phyloP scores from a whole-genome alignment of 352 stramenopile species.

The Pythium chondricola region DNA sequence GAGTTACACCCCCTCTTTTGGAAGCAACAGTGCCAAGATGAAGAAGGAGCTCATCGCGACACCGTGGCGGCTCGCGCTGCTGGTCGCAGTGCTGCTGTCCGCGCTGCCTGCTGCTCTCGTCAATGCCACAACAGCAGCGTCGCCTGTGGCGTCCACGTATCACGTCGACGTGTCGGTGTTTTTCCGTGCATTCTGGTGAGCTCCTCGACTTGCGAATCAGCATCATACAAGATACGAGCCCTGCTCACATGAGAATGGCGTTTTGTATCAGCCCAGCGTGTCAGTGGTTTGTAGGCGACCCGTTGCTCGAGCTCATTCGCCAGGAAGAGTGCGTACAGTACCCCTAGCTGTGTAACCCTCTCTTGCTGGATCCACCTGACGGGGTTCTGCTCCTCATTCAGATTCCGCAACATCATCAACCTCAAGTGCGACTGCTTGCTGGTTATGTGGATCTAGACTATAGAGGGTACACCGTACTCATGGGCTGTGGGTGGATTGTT shows the following conservation, averaged over 20 bases:
- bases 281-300: constrained; percentile 73
- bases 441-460: neutral
- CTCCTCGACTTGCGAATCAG: too few relatives aligned
- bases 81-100: neutral
- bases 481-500: constrained; percentile 1
- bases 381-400: constrained; percentile 12
- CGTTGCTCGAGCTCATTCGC: constrained; percentile 61
- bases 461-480: too few relatives aligned
- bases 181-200: constrained; percentile 80
- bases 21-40: too few relatives aligned
- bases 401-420: constrained; percentile 65
- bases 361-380: neutral
- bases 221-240: too few relatives aligned
- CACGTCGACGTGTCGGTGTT: constrained; percentile 54
- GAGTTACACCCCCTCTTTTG: too few relatives aligned
- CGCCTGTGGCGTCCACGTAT: constrained; percentile 16
- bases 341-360: neutral
- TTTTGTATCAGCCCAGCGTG: constrained; percentile 49
- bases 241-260: neutral
- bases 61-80: constrained; percentile 9
- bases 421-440: constrained; percentile 34
- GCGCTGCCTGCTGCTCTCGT: neutral
- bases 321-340: constrained; percentile 39
- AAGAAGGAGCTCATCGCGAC: neutral
- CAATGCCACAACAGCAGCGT: constrained; percentile 3